Base-by-base conservation (phyloP, 1,139 yeast species). In the Nakaseomyces sp. region DNA sequence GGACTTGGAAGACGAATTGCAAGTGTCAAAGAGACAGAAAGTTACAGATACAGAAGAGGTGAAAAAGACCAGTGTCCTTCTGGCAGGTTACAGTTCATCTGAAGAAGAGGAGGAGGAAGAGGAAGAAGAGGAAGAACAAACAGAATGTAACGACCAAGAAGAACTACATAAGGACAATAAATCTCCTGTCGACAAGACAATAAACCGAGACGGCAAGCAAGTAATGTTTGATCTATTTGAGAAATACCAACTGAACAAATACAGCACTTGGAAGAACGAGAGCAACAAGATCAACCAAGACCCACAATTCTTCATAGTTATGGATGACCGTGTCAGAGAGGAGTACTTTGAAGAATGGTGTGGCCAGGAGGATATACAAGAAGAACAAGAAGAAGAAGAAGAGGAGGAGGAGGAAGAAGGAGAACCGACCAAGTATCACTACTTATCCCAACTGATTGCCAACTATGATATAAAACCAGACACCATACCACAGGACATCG, bases 261-360 rank as follows among this genome's bases (percentile, higher is more conserved):
- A 47, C 32, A 56, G 62, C 4, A 48, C 56, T 4, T 60, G 64
- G 64, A 42, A 50, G 3, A 41, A 52, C 10, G 57, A 58, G 45
- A 47, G 51, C 26, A 48, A 40, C 25, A 51, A 50, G 42, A 43
- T 59, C 6, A 46, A 45, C 5, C 43, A 52, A 13, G 60, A 58
- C 39, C 55, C 60, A 1, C 42, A 22, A 2, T 60, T 51, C 43
- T 51, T 48, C 40, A 20, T 29, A 2, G 42, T 59, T 1, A 10
- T 45, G 5, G 50, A 54, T 33, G 58, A 57, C 40, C 41, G 48
- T 7, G 25, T 45, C 7, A 47, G 55, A 19, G 58, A 55, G 29
- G 51, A 50, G 7, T 20, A 53, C 3, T 60, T 58, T 44, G 63
- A 60, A 38, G 47, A 50, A 26, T 60, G 64, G 64, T 59, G 63